Percentiles rank a stretch among this genome's conserved stretches.
Evolutionary conservation across 495 filamentous ascomycete genomes (phyloP).

Genomic region (Neurospora pannonica): DNA sequence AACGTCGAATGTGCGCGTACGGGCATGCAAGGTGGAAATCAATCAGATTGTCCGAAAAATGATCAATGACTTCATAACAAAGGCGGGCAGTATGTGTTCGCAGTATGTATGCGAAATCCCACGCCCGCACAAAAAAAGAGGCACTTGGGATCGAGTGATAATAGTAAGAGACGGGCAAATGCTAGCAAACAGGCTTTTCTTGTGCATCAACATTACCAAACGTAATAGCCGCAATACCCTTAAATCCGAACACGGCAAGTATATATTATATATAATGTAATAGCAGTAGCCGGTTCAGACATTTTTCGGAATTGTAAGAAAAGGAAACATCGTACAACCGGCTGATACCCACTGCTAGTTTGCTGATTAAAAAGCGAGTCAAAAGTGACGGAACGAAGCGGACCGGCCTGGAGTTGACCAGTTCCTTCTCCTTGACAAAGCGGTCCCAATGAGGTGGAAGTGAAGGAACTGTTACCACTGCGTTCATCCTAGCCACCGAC

Average conservation of each 20-base stretch:
- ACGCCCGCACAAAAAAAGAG: not conserved
- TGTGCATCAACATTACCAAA: not conserved
- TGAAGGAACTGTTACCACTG: not conserved
- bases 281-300: not conserved
- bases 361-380: not conserved
- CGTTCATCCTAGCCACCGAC: not conserved
- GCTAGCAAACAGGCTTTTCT: not conserved
- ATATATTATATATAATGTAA: not conserved
- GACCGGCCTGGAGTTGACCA: not conserved
- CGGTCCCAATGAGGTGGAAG: not conserved
- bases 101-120: not conserved
- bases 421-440: not conserved
- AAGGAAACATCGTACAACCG: not conserved
- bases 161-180: not conserved
- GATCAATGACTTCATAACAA: not conserved
- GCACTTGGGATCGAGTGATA: not conserved
- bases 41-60: not conserved
- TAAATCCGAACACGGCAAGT: not conserved
- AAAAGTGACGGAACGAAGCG: not conserved
- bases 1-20: not conserved
- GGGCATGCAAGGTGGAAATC: not conserved
- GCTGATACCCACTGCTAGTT: not conserved
- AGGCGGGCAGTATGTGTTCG: not conserved
- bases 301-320: not conserved
- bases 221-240: not conserved